Base-by-base conservation (phyloP, 495 filamentous ascomycete species). In the Neurospora sp. region DNA sequence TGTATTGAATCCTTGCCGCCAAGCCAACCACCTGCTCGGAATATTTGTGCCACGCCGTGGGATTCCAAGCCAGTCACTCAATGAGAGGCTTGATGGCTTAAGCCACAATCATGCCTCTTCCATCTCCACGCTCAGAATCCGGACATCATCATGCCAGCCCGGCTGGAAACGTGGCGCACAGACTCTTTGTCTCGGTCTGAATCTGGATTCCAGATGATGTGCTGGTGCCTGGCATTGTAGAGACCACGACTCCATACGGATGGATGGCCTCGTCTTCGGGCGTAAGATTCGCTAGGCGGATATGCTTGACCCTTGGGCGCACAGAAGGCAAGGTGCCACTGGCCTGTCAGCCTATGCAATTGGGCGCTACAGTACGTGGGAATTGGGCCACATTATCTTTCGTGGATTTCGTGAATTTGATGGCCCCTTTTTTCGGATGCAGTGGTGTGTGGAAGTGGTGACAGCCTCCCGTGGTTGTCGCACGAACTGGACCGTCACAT, bases 1-100 rank as follows among this genome's bases (percentile, higher is more conserved):
- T 65, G 27, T 16, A 35, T 35, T 69, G 70, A 73, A 75, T 73
- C 71, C 73, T 68, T 73, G 71, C 72, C 53, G 74, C 42, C 40
- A 35, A 71, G 18, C 39, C 53, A 65, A 65, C 53, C 53, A 35
- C 53, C 53, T 65, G 53, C 53, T 65, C 27, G 27, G 53, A 18
- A 65, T 65, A 65, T 35, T 40, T 68, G 22, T 18, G 69, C 35
- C 22, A 41, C 69, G 69, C 69, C 20, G 22, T 70, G 16, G 39
- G 22, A 42, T 35, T 42, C 16, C 68, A 39, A 41, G 68, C 31
- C 39, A 40, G 22, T 70, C 3, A 40, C 12, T 69, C 68, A 69
- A 38, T n/a, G 35, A 37, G 27, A 18, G 27, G 53, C 53, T 65
- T 65, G 27, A 65, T 65, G 53, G 53, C 53, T 65, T 16, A 65